Evolutionary conservation across 805 yeast genomes (phyloP).

Genomic region (Cyberlindnera nakhonratchasimensis): DNA sequence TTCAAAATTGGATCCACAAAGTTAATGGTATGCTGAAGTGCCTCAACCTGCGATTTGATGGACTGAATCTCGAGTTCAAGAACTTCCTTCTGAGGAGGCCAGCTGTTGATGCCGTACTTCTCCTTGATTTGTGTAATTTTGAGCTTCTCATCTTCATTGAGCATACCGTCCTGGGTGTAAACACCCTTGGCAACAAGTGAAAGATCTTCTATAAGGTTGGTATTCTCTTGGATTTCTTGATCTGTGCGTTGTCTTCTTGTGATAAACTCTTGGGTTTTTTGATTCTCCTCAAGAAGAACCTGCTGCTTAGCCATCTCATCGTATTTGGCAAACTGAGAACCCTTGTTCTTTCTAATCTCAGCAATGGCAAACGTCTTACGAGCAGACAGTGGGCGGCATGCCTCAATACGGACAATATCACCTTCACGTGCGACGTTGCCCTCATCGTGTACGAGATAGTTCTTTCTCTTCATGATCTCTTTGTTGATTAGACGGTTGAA

Average conservation of each 20-base stretch:
- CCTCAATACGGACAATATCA: slow-evolving; percentile 89
- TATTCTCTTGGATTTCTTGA: slow-evolving; percentile 25
- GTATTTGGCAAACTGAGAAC: slow-evolving; percentile 85
- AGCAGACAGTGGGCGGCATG: slow-evolving; percentile 80
- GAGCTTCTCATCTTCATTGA: slow-evolving; percentile 34
- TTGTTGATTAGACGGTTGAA: slow-evolving; percentile 72
- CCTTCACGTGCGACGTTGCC: slow-evolving; percentile 90
- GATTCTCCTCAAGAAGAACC: slow-evolving; percentile 64
- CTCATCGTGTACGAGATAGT: slow-evolving; percentile 91
- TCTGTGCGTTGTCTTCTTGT: slow-evolving; percentile 41
- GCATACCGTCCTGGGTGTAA: slow-evolving; percentile 25
- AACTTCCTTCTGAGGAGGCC: slow-evolving; percentile 43
- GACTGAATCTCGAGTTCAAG: slow-evolving; percentile 38
- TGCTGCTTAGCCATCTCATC: slow-evolving; percentile 66
- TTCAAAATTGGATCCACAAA: slow-evolving; percentile 35
- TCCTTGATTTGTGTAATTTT: slow-evolving; percentile 38
- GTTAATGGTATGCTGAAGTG: slow-evolving; percentile 32
- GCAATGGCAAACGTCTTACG: slow-evolving; percentile 87
- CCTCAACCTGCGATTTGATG: slow-evolving; percentile 28
- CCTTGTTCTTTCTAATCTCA: slow-evolving; percentile 82
- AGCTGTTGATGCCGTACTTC: slow-evolving; percentile 44
- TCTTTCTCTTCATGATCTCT: slow-evolving; percentile 73
- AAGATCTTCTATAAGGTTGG: slow-evolving; percentile 33
- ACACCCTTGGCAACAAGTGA: slow-evolving; percentile 27
- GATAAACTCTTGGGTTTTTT: slow-evolving; percentile 52